Evolutionary conservation across 2,329 filamentous ascomycete species (phyloP).

Genomic region (Blastomyces percursus): DNA sequence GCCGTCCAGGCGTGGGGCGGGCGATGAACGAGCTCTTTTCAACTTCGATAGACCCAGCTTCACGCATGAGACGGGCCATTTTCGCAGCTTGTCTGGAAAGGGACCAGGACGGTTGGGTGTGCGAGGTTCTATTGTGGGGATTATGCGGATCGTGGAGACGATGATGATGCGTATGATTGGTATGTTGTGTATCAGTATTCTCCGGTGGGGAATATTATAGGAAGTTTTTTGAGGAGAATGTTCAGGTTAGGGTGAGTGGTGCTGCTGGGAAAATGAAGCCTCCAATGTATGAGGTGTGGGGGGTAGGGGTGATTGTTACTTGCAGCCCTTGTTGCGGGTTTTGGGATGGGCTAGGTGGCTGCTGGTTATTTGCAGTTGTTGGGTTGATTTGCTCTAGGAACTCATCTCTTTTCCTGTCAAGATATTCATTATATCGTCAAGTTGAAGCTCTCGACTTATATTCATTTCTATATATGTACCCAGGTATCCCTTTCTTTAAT

Average conservation of each 20-base stretch:
- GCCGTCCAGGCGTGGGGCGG: constrained; percentile 49
- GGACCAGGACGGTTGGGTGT: constrained; percentile 51
- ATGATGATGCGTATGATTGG: constrained; percentile 42
- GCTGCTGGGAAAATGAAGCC: not conserved
- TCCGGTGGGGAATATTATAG: constrained; percentile 52
- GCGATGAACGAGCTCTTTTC: constrained; percentile 46
- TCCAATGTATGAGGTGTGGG: not conserved
- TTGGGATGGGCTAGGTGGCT: not conserved
- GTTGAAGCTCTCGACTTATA: not conserved
- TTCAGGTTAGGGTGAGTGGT: constrained; percentile 21
- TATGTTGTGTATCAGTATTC: constrained; percentile 61
- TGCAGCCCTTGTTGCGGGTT: not conserved
- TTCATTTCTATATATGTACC: not conserved
- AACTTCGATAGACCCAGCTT: constrained; percentile 47
- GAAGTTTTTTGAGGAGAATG: constrained; percentile 14
- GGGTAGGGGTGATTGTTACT: not conserved
- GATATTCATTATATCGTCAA: not conserved
- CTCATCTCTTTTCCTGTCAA: not conserved
- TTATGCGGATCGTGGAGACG: constrained; percentile 25
- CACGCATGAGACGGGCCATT: constrained; percentile 53
- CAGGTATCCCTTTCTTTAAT: not conserved
- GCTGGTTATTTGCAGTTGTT: not conserved
- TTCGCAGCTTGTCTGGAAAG: constrained; percentile 61
- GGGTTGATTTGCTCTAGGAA: not conserved
- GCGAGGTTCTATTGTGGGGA: constrained; percentile 35